Percentiles rank a stretch among this genome's conserved stretches.
Evolutionary conservation across 305 asterid species (phyloP).

Genomic region (Fraxinus sp.): DNA sequence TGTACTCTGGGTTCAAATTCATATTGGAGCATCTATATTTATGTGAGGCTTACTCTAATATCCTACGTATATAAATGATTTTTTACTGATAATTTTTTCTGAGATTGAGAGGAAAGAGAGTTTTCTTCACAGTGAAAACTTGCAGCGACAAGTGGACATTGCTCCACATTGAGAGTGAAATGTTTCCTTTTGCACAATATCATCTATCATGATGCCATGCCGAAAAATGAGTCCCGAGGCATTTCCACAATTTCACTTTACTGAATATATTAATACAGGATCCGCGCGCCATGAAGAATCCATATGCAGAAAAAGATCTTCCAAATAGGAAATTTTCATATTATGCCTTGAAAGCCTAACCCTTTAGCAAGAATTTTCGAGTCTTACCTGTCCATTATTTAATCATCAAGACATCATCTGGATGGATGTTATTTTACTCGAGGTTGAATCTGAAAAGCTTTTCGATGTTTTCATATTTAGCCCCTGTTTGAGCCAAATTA

Average conservation of each 20-base stretch:
- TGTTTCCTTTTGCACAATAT: not conserved
- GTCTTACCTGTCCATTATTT: not conserved
- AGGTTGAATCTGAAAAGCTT: not conserved
- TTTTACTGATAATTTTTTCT: not conserved
- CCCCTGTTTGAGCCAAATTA: too few species aligned
- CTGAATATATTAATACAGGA: not conserved
- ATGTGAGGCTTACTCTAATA: not conserved
- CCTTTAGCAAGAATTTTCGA: not conserved
- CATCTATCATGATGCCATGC: not conserved
- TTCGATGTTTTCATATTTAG: not conserved
- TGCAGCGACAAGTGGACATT: not conserved
- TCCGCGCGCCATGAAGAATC: not conserved
- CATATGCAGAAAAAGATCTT: not conserved
- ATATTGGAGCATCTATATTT: not conserved
- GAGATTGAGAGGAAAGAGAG: not conserved
- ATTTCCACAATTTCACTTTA: not conserved
- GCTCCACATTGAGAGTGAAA: not conserved
- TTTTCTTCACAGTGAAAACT: not conserved
- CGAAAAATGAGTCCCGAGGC: not conserved
- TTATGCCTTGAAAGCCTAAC: not conserved
- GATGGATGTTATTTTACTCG: not conserved
- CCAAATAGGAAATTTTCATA: not conserved
- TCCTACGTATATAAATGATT: not conserved
- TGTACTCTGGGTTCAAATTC: not conserved
- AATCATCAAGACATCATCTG: not conserved